Conservation (phyloP, 2,329 filamentous ascomycete species). For the Sclerotinia sclerotiorum region DNA sequence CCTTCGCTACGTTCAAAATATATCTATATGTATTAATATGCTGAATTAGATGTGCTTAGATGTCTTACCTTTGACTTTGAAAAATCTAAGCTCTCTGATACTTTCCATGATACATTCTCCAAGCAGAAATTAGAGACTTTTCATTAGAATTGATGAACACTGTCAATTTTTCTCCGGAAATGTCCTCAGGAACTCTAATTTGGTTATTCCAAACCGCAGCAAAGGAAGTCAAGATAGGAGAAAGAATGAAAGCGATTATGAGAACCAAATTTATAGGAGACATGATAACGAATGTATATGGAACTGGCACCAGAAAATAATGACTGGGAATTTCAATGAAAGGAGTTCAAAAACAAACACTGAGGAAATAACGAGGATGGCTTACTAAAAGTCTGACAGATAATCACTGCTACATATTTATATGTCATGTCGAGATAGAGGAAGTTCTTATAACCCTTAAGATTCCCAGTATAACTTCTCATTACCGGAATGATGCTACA, state of each 20-base stretch:
- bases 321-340: not conserved
- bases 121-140: not conserved
- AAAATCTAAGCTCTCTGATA: not conserved
- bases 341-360: not conserved
- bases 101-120: not conserved
- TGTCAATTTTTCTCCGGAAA: not conserved
- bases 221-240: not conserved
- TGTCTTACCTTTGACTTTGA: not conserved
- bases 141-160: not conserved
- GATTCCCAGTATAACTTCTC: not conserved
- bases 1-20: not conserved
- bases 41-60: no score
- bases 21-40: not conserved
- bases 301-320: not conserved
- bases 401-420: not conserved
- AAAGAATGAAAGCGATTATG: slow-evolving; percentile 11
- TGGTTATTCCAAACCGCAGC: slow-evolving; percentile 4
- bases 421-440: not conserved
- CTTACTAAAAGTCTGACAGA: not conserved
- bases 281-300: slow-evolving; percentile 2
- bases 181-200: not conserved
- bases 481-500: not conserved
- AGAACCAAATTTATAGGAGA: not conserved
- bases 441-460: not conserved
- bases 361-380: not conserved